These are phyloP conservation scores for Raphanus raphanistrum DNA, from an alignment of 345 rosid species.

Conservation along the genomic window DNA sequence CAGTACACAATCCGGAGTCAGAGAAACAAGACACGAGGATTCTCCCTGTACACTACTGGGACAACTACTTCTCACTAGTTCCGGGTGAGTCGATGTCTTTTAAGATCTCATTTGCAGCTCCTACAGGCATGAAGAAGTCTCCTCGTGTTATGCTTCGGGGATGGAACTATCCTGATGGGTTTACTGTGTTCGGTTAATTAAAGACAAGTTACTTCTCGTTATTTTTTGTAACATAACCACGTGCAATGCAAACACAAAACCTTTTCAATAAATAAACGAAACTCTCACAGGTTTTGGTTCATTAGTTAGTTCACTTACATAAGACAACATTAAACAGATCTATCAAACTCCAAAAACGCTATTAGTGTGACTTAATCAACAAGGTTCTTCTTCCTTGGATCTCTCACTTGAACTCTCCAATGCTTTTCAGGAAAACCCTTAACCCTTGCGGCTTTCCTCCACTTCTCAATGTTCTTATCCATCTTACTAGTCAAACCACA, in stretches of 20 bases:
- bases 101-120: slow-evolving; percentile 71
- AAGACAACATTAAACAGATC: too few species aligned
- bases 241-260: neutral
- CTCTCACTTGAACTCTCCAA: slow-evolving; percentile 57
- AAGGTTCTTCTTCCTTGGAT: slow-evolving; percentile 49
- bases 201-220: slow-evolving; percentile 7
- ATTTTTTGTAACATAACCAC: neutral
- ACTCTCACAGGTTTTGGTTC: neutral
- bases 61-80: slow-evolving; percentile 84
- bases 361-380: neutral
- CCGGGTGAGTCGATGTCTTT: slow-evolving; percentile 73
- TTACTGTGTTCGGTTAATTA: slow-evolving; percentile 41
- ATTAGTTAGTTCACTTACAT: neutral
- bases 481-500: slow-evolving; percentile 50
- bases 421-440: slow-evolving; percentile 47
- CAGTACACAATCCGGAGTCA: slow-evolving; percentile 56
- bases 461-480: slow-evolving; percentile 48
- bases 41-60: slow-evolving; percentile 90
- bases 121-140: slow-evolving; percentile 52
- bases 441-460: slow-evolving; percentile 55
- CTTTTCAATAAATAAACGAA: slow-evolving; percentile 7
- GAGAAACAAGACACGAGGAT: slow-evolving; percentile 76
- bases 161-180: slow-evolving; percentile 69
- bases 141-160: slow-evolving; percentile 73
- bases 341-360: neutral